Conservation (phyloP, 306 rosid genomes). For the Echinosophora koreensis region DNA sequence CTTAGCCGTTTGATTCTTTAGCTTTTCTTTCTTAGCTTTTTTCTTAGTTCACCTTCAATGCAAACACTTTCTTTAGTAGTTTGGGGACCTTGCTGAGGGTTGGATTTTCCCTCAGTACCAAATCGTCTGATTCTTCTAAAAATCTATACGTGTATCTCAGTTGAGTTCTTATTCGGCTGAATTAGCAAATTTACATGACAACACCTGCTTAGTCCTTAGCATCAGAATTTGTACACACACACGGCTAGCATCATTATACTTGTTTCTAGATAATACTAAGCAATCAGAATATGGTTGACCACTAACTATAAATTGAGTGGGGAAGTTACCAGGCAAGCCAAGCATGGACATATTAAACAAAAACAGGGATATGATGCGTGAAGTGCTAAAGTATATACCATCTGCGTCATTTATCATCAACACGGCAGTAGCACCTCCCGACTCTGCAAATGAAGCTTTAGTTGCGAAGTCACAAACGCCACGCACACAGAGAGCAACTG, state of each 20-base stretch:
- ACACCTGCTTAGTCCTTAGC: neutral
- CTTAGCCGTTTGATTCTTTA: too few relatives aligned
- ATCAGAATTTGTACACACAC: neutral
- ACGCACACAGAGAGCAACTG: conserved; percentile 71
- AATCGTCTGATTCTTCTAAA: too few relatives aligned
- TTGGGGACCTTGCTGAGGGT: too few relatives aligned
- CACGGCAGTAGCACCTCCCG: conserved; percentile 73
- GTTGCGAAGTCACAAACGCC: conserved; percentile 85
- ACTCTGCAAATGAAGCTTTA: conserved; percentile 75
- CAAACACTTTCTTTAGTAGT: too few relatives aligned
- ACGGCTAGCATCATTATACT: neutral
- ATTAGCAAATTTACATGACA: too few relatives aligned
- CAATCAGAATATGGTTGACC: neutral
- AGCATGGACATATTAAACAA: neutral
- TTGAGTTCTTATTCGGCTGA: too few relatives aligned
- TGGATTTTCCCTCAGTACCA: too few relatives aligned
- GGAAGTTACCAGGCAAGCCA: neutral
- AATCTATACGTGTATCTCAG: too few relatives aligned
- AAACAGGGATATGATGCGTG: neutral
- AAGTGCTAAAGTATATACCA: conserved; percentile 56
- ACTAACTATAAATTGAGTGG: neutral
- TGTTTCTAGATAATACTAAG: neutral
- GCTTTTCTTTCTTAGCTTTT: too few relatives aligned
- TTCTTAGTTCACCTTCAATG: too few relatives aligned
- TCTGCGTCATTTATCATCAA: conserved; percentile 72